Evolutionary conservation across 2,329 filamentous ascomycete genomes (phyloP), one percentile per base, ranked within the genome.

Genomic region (Thermoascus crustaceus): DNA sequence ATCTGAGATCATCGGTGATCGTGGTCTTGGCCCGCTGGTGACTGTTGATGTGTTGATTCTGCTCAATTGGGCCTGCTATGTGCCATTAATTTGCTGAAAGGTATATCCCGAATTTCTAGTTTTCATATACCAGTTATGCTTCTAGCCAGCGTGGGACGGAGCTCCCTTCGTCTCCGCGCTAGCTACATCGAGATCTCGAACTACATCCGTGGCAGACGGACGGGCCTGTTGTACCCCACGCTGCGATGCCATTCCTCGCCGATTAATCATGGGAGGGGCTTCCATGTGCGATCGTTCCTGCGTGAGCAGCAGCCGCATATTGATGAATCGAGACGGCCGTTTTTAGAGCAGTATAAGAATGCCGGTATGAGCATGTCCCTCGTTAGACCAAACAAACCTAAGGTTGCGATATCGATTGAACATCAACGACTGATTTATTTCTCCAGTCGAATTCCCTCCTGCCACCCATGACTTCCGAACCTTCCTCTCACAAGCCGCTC

Each of bases 361-460:
- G 61, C 60, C 19, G 64, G 63, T 69, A 51, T 38, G 61, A 47
- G 55, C 3, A 14, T 21, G n/a, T n/a, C n/a, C n/a, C n/a, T n/a
- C n/a, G n/a, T n/a, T n/a, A n/a, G n/a, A n/a, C n/a, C n/a, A n/a
- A n/a, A n/a, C n/a, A n/a, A n/a, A n/a, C n/a, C n/a, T n/a, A n/a
- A n/a, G 6, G 26, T 2, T 29, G 8, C 13, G 9, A 16, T 18
- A 29, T 9, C 7, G 9, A 3, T 17, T 5, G 10, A 29, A 16
- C 18, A 10, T 10, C 16, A 29, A 17, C 14, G 32, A 5, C 13
- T 26, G 9, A 32, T 36, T 41, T 35, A n/a, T 39, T 47, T 27
- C 3, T 20, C 5, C 40, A 71, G 68, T 73, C 37, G 52, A 59
- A 29, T 72, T 72, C 29, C 67, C 69, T 2, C 34, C 57, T 11